Evolutionary conservation across 2,329 filamentous ascomycete genomes (phyloP).

Genomic region (Alternaria arbusti): DNA sequence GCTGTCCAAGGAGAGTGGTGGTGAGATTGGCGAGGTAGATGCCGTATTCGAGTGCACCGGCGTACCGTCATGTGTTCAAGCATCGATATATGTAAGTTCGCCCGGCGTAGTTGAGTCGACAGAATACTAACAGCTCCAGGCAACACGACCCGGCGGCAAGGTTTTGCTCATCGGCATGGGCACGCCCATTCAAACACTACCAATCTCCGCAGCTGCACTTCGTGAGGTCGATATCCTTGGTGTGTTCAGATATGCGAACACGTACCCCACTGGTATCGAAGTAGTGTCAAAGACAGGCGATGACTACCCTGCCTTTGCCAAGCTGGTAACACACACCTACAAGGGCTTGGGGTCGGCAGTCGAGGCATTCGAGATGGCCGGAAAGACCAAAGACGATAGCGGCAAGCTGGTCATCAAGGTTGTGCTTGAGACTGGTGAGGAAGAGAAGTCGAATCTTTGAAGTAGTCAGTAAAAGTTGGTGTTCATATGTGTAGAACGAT

Average conservation of each 20-base stretch:
- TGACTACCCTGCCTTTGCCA: constrained; percentile 68
- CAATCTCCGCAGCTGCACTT: constrained; percentile 73
- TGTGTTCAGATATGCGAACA: constrained; percentile 79
- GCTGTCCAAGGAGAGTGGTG: constrained; percentile 40
- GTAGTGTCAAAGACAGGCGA: constrained; percentile 57
- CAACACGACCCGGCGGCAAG: constrained; percentile 72
- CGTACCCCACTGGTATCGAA: constrained; percentile 73
- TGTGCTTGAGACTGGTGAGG: constrained; percentile 57
- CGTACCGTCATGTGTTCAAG: constrained; percentile 76
- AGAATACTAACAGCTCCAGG: constrained; percentile 32
- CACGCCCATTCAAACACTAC: constrained; percentile 75
- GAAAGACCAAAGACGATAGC: constrained; percentile 69
- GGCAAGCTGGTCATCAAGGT: constrained; percentile 77
- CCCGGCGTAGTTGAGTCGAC: neutral
- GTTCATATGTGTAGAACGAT: neutral
- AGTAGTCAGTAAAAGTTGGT: neutral
- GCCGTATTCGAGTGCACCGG: constrained; percentile 79
- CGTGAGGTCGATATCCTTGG: constrained; percentile 80
- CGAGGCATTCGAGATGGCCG: constrained; percentile 73
- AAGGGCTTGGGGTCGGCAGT: constrained; percentile 67
- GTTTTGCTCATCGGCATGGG: constrained; percentile 83
- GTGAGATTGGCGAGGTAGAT: constrained; percentile 64
- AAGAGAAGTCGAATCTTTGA: constrained; percentile 27
- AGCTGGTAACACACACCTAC: constrained; percentile 76
- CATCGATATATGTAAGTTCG: constrained; percentile 67